Conservation (phyloP, 257 asterid genomes). For the Nicotiana noctiflora region DNA sequence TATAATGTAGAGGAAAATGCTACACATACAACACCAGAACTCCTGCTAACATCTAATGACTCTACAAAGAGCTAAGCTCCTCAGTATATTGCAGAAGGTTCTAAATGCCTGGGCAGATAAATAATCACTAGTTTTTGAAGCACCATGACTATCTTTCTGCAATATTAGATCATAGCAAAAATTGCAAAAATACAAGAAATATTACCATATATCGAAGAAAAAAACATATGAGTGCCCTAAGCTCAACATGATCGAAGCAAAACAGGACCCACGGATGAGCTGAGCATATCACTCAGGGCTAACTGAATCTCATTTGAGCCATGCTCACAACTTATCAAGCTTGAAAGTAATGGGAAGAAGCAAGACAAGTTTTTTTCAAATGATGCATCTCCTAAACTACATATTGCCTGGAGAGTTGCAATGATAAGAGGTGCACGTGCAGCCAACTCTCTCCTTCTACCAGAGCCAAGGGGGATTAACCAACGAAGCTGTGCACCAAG, state of each 20-base stretch:
- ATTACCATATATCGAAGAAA: slow-evolving; percentile 32
- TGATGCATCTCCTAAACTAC: slow-evolving; percentile 65
- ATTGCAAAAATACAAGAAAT: slow-evolving; percentile 4
- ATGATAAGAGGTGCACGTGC: slow-evolving; percentile 90
- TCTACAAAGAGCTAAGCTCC: slow-evolving; percentile 29
- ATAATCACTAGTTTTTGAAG: slow-evolving; percentile 27
- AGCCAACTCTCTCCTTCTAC: slow-evolving; percentile 78
- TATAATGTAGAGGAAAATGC: slow-evolving; percentile 7
- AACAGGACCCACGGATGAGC: slow-evolving; percentile 80
- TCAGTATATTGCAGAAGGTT: slow-evolving; percentile 20
- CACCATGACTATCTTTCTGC: slow-evolving; percentile 34
- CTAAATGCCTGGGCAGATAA: slow-evolving; percentile 24
- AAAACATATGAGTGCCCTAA: slow-evolving; percentile 6
- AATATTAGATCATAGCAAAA: slow-evolving; percentile 22
- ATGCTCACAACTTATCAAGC: slow-evolving; percentile 88
- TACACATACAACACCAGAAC: slow-evolving; percentile 40
- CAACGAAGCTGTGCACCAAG: slow-evolving; percentile 37
- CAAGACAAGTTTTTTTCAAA: slow-evolving; percentile 64
- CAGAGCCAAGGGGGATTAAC: slow-evolving; percentile 88
- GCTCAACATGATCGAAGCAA: slow-evolving; percentile 73
- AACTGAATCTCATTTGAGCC: slow-evolving; percentile 89
- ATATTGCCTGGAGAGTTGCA: slow-evolving; percentile 76
- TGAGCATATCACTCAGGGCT: slow-evolving; percentile 81
- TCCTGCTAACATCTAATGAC: slow-evolving; percentile 24
- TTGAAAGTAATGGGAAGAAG: slow-evolving; percentile 75